These are phyloP conservation scores for Tuctoria greenei DNA, from an alignment of 176 grass and related monocot genomes.

Conservation along the genomic window DNA sequence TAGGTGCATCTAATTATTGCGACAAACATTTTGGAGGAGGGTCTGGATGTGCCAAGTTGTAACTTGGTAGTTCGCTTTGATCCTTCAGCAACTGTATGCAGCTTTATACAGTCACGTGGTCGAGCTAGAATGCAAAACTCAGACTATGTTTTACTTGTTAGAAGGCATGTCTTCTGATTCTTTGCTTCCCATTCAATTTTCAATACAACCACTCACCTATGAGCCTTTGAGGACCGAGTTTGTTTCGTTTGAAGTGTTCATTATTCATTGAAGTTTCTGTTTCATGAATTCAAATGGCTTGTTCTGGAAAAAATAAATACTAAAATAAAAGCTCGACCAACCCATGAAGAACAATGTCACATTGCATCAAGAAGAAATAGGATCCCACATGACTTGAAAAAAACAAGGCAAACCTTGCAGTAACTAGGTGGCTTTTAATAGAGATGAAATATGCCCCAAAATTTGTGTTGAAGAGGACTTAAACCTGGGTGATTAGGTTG, in stretches of 20 bases:
- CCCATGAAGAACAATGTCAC: too few species aligned
- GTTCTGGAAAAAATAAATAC: not conserved
- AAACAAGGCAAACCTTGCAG: too few species aligned
- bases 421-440: too few species aligned
- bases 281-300: constrained; percentile 16
- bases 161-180: constrained; percentile 40
- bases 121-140: constrained; percentile 72
- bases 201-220: too few species aligned
- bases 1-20: constrained; percentile 84
- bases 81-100: constrained; percentile 53
- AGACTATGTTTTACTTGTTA: constrained; percentile 66
- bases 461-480: too few species aligned
- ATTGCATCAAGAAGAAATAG: too few species aligned
- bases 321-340: not conserved
- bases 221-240: not conserved
- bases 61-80: constrained; percentile 85
- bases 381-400: too few species aligned
- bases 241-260: not conserved
- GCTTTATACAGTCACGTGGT: constrained; percentile 90
- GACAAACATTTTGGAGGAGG: constrained; percentile 80
- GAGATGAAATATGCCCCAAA: too few species aligned
- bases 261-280: not conserved
- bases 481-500: too few species aligned
- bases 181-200: constrained; percentile 1
- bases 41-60: constrained; percentile 78